These are phyloP conservation scores for Pseudozyma flocculosa DNA, from an alignment of 1,284 basidiomycete species.

Conservation along the genomic window DNA sequence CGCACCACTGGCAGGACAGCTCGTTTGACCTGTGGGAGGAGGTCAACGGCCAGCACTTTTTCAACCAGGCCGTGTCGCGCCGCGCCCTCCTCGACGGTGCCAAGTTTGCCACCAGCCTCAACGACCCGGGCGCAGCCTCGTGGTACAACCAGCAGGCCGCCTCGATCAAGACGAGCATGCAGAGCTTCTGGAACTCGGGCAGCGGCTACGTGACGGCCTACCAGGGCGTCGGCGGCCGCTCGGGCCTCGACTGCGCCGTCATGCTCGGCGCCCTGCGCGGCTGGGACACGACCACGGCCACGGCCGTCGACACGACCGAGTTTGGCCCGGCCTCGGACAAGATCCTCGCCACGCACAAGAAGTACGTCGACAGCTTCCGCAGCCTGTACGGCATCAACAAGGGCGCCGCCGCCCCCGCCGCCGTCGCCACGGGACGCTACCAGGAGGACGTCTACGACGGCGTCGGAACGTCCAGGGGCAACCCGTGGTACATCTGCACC, in stretches of 20 bases:
- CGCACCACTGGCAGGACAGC: slow-evolving; percentile 37
- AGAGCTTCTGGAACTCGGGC: slow-evolving; percentile 31
- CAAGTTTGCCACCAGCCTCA: slow-evolving; percentile 32
- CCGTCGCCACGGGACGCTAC: slow-evolving; percentile 36
- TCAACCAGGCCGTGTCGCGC: slow-evolving; percentile 42
- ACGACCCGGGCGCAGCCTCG: slow-evolving; percentile 37
- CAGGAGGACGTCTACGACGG: slow-evolving; percentile 32
- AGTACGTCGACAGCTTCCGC: slow-evolving; percentile 41
- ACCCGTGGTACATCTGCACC: slow-evolving; percentile 46
- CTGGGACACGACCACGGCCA: slow-evolving; percentile 21
- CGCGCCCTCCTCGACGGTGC: slow-evolving; percentile 42
- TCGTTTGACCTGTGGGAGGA: slow-evolving; percentile 46
- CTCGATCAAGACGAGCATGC: slow-evolving; percentile 23
- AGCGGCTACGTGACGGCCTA: slow-evolving; percentile 32
- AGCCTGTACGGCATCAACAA: slow-evolving; percentile 35
- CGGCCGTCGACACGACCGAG: slow-evolving; percentile 13
- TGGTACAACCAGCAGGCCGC: slow-evolving; percentile 38
- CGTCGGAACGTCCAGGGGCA: slow-evolving; percentile 22
- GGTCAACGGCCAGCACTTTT: slow-evolving; percentile 38
- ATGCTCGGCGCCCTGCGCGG: slow-evolving; percentile 32
- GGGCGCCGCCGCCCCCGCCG: slow-evolving; percentile 20
- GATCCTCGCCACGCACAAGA: slow-evolving; percentile 34
- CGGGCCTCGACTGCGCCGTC: slow-evolving; percentile 36
- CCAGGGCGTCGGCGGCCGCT: slow-evolving; percentile 25
- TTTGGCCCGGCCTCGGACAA: slow-evolving; percentile 36